Percentiles rank a stretch among this genome's conserved stretches.
phyloP scores from a whole-genome alignment of 2,329 filamentous ascomycete genomes.

The Raffaelea deltoideospora region DNA sequence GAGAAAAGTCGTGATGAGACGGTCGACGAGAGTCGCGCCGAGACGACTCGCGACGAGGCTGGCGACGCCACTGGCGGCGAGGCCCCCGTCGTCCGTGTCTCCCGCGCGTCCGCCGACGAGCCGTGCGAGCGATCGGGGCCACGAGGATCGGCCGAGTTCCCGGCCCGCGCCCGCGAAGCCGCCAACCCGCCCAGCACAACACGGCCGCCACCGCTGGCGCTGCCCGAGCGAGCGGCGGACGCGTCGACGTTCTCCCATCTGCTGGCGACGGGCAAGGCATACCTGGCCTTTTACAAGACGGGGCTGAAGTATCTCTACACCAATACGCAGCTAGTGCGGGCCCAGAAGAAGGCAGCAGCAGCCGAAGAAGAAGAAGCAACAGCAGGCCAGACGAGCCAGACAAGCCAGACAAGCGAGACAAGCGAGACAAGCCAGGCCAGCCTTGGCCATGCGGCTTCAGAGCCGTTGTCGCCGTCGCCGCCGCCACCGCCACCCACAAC shows the following conservation, averaged over 20 bases:
- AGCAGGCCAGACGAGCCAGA: background rate
- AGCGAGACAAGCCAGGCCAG: too few species aligned
- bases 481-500: conserved; percentile 25
- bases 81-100: too few species aligned
- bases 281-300: conserved; percentile 74
- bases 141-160: too few species aligned
- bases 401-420: too few species aligned
- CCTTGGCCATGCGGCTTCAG: too few species aligned
- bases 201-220: conserved; percentile 51
- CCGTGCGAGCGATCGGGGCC: too few species aligned
- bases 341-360: background rate
- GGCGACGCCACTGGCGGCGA: too few species aligned
- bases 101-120: too few species aligned
- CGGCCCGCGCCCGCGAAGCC: too few species aligned
- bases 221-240: conserved; percentile 38
- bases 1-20: too few species aligned
- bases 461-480: conserved; percentile 16
- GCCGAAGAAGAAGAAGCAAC: conserved; percentile 24
- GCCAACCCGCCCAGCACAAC: conserved; percentile 59
- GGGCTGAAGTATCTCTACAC: conserved; percentile 60
- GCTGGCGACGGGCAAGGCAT: conserved; percentile 54
- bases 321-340: conserved; percentile 29
- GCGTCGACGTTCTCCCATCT: conserved; percentile 35
- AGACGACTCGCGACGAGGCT: too few species aligned
- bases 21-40: too few species aligned